Percentiles rank a stretch among this genome's conserved stretches.
Evolutionary conservation across 78 protist genomes (phyloP).

Genomic region (Cavenderia fasciculata): DNA sequence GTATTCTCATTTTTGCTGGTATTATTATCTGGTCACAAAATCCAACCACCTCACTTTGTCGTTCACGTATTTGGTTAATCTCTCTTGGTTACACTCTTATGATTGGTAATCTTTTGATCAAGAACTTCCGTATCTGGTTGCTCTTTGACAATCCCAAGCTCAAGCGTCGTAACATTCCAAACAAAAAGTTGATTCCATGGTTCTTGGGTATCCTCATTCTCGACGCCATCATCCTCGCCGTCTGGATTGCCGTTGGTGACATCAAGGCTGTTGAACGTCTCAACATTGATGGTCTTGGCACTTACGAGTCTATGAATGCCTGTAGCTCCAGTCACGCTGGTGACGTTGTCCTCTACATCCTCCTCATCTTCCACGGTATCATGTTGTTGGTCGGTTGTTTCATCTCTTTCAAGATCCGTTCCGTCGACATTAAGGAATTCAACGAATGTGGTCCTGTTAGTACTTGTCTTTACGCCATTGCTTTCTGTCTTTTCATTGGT

Average conservation of each 20-base stretch:
- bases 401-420: conserved; percentile 31
- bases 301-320: conserved; percentile 9
- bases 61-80: conserved; percentile 24
- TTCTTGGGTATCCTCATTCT: not conserved
- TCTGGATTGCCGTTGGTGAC: conserved; percentile 9
- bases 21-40: conserved; percentile 13
- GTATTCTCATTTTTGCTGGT: conserved; percentile 6
- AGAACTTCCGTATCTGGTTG: conserved; percentile 53
- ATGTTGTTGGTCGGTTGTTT: conserved; percentile 47
- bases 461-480: conserved; percentile 12
- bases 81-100: conserved; percentile 21
- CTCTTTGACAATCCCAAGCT: conserved; percentile 47
- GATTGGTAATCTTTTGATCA: conserved; percentile 22
- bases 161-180: conserved; percentile 12
- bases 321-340: not conserved
- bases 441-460: conserved; percentile 19
- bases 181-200: conserved; percentile 21
- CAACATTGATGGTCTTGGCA: not conserved
- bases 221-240: not conserved
- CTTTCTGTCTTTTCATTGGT: conserved; percentile 55
- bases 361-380: conserved; percentile 29
- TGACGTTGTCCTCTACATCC: not conserved
- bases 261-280: not conserved
- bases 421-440: conserved; percentile 20
- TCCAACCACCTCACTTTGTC: conserved; percentile 5